phyloP scores from a whole-genome alignment of 2,329 filamentous ascomycete species.

The Nothophaeocryptopus gaeumannii region DNA sequence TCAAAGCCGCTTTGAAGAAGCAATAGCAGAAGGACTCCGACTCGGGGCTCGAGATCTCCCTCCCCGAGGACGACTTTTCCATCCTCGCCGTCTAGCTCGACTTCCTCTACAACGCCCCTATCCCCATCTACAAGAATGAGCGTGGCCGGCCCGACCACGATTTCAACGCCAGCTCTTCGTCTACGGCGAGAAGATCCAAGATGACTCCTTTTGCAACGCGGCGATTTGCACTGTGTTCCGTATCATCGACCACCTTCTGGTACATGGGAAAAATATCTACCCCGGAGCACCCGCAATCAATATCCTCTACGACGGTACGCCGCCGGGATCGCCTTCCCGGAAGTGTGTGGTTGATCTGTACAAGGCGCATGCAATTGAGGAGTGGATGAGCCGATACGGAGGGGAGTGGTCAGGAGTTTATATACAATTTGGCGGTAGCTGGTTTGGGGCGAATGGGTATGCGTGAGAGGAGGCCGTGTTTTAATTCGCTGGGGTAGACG shows the following conservation, averaged over 20 bases:
- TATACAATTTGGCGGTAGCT: too few relatives aligned
- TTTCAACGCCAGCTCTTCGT: conserved; percentile 2
- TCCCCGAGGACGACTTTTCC: conserved; percentile 8
- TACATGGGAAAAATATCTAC: background rate
- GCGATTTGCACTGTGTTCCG: background rate
- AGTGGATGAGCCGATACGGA: too few relatives aligned
- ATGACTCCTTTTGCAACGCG: background rate
- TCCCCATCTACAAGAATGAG: background rate
- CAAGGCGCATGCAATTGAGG: too few relatives aligned
- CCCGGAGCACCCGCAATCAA: background rate
- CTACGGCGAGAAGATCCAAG: conserved; percentile 6
- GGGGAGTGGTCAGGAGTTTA: too few relatives aligned
- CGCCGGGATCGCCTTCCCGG: background rate
- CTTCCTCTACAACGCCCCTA: conserved; percentile 12
- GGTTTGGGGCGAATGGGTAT: too few relatives aligned
- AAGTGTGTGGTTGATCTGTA: background rate
- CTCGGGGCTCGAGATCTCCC: background rate
- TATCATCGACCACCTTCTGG: background rate
- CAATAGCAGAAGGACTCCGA: conserved; percentile 7
- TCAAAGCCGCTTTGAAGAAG: conserved; percentile 5
- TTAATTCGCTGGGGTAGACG: too few relatives aligned
- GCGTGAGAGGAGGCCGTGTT: too few relatives aligned
- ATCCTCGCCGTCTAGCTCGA: conserved; percentile 11
- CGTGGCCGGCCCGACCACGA: background rate
- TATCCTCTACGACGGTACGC: background rate